Evolutionary conservation across 768 basidiomycete genomes (phyloP), one percentile per base, ranked within the genome.

Genomic region (Dentipellis fragilis): DNA sequence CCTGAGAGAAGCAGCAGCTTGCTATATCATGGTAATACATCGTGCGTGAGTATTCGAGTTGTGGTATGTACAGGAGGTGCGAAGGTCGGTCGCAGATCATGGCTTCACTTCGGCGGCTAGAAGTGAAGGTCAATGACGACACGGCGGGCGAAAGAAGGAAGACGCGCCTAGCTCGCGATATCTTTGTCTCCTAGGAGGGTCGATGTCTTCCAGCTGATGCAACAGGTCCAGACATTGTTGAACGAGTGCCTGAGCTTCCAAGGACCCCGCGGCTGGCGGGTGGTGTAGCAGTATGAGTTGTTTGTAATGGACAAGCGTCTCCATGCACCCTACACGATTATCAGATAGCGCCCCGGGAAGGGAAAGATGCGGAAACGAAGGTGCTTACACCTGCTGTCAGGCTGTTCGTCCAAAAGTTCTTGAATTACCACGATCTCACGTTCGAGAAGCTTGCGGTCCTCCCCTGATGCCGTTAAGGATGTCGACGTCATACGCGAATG

Each of bases 321-420:
- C 93, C 78, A 97, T 84, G 65, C 93, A 95, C 94, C 94, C 94
- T 96, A 49, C 54, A 29, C 46, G 17, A n/a, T 29, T 3, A 29
- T 29, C 29, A 29, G 29, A 29, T 29, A 6, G 29, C 29, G 29
- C 29, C 29, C 29, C 29, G 29, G 29, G 29, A 29, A 29, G 29
- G 3, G 3, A 6, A 29, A 29, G 29, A 3, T 29, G 29, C 29
- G 29, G 6, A 29, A 29, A 29, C 29, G 29, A 29, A 29, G 36
- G 17, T 16, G 60, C 83, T 54, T 66, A 91, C 93, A 97, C 77
- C 92, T 95, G 62, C 91, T 90, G 62, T 95, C 92, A 1, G 93
- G 85, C 65, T 97, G 90, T 59, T 93, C 85, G 36, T 86, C 83
- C 23, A 94, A 71, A 14, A 99, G 76, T 60, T 95, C 92, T 61